A percentile compares a stretch with the other conserved stretches of the same genome.
phyloP scores from a whole-genome alignment of 2,329 filamentous ascomycete species.

The Aspergillus sp. region DNA sequence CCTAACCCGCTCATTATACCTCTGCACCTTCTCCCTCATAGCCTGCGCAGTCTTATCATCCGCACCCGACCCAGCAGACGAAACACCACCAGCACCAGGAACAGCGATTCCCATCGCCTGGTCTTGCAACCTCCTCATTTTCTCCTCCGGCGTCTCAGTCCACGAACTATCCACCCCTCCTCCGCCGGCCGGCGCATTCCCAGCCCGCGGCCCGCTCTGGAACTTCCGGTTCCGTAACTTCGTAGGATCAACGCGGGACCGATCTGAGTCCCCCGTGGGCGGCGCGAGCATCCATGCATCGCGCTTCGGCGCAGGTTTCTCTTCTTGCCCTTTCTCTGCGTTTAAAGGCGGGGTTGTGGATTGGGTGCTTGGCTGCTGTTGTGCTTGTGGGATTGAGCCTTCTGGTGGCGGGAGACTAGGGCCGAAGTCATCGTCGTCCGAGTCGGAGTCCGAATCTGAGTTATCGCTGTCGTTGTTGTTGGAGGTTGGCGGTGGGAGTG shows the following conservation, averaged over 20 bases:
- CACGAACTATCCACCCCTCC: slow-evolving; percentile 62
- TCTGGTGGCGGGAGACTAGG: slow-evolving; percentile 38
- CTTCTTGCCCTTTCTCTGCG: slow-evolving; percentile 27
- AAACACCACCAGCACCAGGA: background rate
- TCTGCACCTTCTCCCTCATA: slow-evolving; percentile 50
- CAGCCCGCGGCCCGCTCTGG: slow-evolving; percentile 64
- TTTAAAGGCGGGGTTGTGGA: background rate
- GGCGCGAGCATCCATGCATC: slow-evolving; percentile 85
- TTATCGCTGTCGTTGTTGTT: slow-evolving; percentile 21
- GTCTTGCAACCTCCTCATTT: slow-evolving; percentile 75
- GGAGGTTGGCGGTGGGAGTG: slow-evolving; percentile 49
- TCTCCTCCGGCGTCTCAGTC: slow-evolving; percentile 90
- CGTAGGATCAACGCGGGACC: slow-evolving; percentile 73
- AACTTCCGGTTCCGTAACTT: slow-evolving; percentile 82
- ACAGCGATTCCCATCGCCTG: slow-evolving; percentile 70
- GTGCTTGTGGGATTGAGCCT: slow-evolving; percentile 6
- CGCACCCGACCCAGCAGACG: slow-evolving; percentile 26
- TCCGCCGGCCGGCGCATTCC: slow-evolving; percentile 33
- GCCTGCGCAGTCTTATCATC: slow-evolving; percentile 38
- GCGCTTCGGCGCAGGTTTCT: slow-evolving; percentile 52
- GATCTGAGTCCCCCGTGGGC: slow-evolving; percentile 55
- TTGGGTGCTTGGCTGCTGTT: background rate
- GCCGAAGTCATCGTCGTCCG: slow-evolving; percentile 44
- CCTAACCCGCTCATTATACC: slow-evolving; percentile 51
- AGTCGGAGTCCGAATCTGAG: slow-evolving; percentile 33